Base-by-base conservation (phyloP, 2,329 filamentous ascomycete genomes). In the Verruconis gallopava region DNA sequence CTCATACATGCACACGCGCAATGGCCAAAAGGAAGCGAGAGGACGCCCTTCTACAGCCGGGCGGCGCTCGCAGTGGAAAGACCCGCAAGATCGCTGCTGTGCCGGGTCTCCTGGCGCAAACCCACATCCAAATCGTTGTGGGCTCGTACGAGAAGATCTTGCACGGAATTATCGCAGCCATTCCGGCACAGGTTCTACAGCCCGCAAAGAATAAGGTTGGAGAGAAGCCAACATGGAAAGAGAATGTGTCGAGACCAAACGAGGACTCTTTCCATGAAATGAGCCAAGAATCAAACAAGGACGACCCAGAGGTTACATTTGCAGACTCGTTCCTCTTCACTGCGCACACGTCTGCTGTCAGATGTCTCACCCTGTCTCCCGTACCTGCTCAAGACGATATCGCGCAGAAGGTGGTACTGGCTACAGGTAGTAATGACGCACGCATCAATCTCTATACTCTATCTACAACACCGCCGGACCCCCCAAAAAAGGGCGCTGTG, bases 291-390 rank as follows among this genome's bases (percentile, higher is more conserved):
- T 28, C 19, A 15, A 17, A n/a, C 30, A 46, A 49, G 5, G 17
- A 4, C 4, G 21, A 18, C 2, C 22, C n/a, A 5, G 42, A 40
- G 15, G 68, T 79, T 42, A 70, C 78, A 40, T 96, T 95, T 56
- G 75, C 84, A 50, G 89, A 96, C 61, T 89, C 84, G 0, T 98
- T 98, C 61, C 74, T 98, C 44, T 95, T 98, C 73, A 85, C 88
- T 56, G 88, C 91, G 12, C 91, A 98, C 64, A 73, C 77, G 44
- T 93, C 88, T 11, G 81, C 91, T 3, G 85, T 98, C 57, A 81
- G 86, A 53, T 93, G 85, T 57, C 71, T 98, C 22, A 85, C 88
- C 18, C 64, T 95, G 47, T 95, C 89, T 5, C 81, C 82, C 3
- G 69, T 82, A 1, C 83, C 82, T 1, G 72, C 54, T 4, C 49